These are phyloP conservation scores for Venturiaceae sp. DNA, from an alignment of 2,329 filamentous ascomycete genomes.

Conservation along the genomic window DNA sequence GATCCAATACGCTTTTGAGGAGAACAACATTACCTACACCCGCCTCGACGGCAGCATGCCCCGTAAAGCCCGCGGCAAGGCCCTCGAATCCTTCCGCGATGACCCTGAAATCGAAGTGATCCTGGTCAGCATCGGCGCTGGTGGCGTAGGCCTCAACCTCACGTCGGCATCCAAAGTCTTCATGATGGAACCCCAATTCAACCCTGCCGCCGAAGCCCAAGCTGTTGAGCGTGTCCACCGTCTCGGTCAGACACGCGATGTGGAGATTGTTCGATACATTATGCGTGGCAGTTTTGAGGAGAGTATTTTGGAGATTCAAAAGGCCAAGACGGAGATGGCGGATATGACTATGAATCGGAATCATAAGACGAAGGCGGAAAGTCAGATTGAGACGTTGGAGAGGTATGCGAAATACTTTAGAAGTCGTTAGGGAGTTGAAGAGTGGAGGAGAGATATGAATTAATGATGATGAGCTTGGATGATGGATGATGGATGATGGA, in stretches of 20 bases:
- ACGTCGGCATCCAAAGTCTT: constrained; percentile 81
- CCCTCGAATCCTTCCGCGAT: constrained; percentile 69
- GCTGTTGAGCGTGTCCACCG: constrained; percentile 90
- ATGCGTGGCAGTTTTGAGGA: constrained; percentile 90
- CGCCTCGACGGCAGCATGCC: constrained; percentile 90
- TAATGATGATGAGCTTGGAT: background rate
- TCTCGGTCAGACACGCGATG: constrained; percentile 79
- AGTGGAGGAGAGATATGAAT: background rate
- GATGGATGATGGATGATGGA: no score
- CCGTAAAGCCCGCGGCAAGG: constrained; percentile 60
- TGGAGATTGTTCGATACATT: constrained; percentile 79
- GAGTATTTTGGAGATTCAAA: constrained; percentile 81
- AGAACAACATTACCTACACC: constrained; percentile 56
- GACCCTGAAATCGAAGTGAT: constrained; percentile 67
- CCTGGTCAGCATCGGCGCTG: constrained; percentile 84
- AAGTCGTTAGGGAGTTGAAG: background rate
- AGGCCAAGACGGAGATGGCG: constrained; percentile 86
- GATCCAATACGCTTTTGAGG: constrained; percentile 70
- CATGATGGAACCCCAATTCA: constrained; percentile 98
- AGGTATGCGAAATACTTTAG: background rate
- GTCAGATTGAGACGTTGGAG: background rate
- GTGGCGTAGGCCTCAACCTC: constrained; percentile 83
- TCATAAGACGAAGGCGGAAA: constrained; percentile 46
- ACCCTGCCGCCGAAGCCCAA: constrained; percentile 89
- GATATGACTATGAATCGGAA: constrained; percentile 52